These are phyloP conservation scores for Breviolum minutum DNA, from an alignment of 73 alveolate genomes.

Conservation along the genomic window DNA sequence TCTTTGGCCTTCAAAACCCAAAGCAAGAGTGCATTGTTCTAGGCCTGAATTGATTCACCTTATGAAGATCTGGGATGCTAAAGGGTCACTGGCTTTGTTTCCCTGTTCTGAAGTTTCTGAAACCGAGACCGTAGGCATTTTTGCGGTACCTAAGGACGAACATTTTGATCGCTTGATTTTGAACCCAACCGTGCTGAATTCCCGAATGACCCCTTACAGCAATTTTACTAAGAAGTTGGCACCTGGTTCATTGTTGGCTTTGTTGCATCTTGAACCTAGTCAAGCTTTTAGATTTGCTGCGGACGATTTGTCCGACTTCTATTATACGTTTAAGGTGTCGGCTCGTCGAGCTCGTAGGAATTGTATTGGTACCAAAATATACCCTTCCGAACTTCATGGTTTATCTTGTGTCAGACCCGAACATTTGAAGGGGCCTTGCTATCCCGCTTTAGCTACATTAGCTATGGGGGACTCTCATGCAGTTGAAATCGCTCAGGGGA, in stretches of 20 bases:
- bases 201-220: not conserved
- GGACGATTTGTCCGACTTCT: constrained; percentile 31
- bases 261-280: not conserved
- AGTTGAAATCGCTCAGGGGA: constrained; percentile 34
- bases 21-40: not conserved
- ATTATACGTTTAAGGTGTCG: constrained; percentile 21
- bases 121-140: not conserved
- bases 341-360: not conserved
- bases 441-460: not conserved
- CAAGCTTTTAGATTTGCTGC: not conserved
- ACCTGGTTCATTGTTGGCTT: not conserved
- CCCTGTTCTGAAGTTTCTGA: not conserved
- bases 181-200: constrained; percentile 5
- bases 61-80: not conserved
- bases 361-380: not conserved
- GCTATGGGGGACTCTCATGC: constrained; percentile 61
- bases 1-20: not conserved
- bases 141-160: not conserved
- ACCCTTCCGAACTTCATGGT: not conserved
- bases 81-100: not conserved
- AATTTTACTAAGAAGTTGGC: not conserved
- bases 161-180: not conserved
- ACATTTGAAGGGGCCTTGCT: not conserved
- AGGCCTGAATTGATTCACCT: not conserved
- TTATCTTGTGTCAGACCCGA: not conserved